phyloP scores from a whole-genome alignment of 2,329 filamentous ascomycete genomes.

The Aureobasidium musti region DNA sequence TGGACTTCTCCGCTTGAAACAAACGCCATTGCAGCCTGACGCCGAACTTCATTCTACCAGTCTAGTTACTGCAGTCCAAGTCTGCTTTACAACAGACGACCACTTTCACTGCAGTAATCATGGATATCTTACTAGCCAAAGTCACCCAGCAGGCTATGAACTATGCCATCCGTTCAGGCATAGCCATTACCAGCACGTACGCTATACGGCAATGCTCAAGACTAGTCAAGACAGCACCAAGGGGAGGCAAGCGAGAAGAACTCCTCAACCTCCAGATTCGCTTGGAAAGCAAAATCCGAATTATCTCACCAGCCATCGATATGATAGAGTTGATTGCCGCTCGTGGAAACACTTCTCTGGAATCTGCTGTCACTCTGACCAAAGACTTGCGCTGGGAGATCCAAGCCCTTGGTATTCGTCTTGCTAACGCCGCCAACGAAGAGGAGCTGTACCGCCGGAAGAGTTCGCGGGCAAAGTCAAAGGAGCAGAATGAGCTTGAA shows the following conservation, averaged over 20 bases:
- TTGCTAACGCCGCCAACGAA: slow-evolving; percentile 68
- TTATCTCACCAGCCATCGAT: slow-evolving; percentile 87
- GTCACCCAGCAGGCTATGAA: slow-evolving; percentile 80
- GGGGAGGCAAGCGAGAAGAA: slow-evolving; percentile 70
- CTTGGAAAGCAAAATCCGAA: slow-evolving; percentile 83
- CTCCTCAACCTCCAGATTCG: slow-evolving; percentile 70
- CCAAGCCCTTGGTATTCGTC: slow-evolving; percentile 70
- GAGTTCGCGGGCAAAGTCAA: slow-evolving; percentile 51
- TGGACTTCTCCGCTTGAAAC: slow-evolving; percentile 9
- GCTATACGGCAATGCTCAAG: slow-evolving; percentile 80
- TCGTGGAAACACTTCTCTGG: slow-evolving; percentile 75
- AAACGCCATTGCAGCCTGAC: slow-evolving; percentile 23
- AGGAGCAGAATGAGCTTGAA: slow-evolving; percentile 62
- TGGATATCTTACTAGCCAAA: slow-evolving; percentile 70
- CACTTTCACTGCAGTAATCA: slow-evolving; percentile 45
- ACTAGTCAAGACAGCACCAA: slow-evolving; percentile 71
- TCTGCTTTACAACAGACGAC: slow-evolving; percentile 1
- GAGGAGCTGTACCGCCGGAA: slow-evolving; percentile 57
- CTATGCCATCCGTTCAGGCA: slow-evolving; percentile 85
- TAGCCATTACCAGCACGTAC: slow-evolving; percentile 81
- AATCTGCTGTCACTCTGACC: slow-evolving; percentile 80
- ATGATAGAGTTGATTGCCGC: slow-evolving; percentile 86
- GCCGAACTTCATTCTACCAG: too few relatives aligned
- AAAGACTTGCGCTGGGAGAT: slow-evolving; percentile 83
- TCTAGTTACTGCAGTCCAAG: background rate